These are phyloP conservation scores for Naganishia cerealis DNA, from an alignment of 1,284 basidiomycete species.

Conservation along the genomic window DNA sequence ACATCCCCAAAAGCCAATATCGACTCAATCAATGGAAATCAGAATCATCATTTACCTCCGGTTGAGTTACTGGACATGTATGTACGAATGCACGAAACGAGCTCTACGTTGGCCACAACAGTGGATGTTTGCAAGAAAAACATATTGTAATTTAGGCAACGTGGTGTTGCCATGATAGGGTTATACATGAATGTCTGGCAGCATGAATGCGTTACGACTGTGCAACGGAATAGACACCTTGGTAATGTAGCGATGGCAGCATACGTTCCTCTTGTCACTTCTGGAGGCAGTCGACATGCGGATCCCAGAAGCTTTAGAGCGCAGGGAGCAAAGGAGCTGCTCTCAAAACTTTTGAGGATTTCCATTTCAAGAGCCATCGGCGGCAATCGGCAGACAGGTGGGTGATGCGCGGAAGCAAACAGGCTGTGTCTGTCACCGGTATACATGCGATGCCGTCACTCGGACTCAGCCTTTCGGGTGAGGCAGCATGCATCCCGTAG, in stretches of 20 bases:
- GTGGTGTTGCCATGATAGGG: constrained; percentile 13
- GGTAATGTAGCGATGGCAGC: background rate
- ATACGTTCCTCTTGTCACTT: background rate
- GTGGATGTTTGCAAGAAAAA: constrained; percentile 4
- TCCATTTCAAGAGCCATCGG: background rate
- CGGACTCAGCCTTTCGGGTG: too few relatives aligned
- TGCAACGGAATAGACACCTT: background rate
- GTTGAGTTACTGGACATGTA: background rate
- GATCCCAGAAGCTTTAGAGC: too few relatives aligned
- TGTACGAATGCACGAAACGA: constrained; percentile 3
- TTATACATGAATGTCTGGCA: constrained; percentile 12
- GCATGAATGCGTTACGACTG: too few relatives aligned
- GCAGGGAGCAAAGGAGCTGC: background rate
- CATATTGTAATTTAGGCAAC: constrained; percentile 27
- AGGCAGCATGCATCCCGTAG: too few relatives aligned
- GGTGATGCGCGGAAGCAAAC: background rate
- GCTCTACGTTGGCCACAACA: constrained; percentile 1
- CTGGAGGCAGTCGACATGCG: background rate
- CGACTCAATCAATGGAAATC: background rate
- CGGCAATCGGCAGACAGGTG: background rate
- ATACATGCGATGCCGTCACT: background rate
- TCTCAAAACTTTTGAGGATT: background rate
- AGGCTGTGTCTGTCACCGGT: background rate
- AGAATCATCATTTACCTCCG: background rate
- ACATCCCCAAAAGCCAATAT: background rate